phyloP scores from a whole-genome alignment of 352 stramenopile species.

The Phytophthora palmivora region DNA sequence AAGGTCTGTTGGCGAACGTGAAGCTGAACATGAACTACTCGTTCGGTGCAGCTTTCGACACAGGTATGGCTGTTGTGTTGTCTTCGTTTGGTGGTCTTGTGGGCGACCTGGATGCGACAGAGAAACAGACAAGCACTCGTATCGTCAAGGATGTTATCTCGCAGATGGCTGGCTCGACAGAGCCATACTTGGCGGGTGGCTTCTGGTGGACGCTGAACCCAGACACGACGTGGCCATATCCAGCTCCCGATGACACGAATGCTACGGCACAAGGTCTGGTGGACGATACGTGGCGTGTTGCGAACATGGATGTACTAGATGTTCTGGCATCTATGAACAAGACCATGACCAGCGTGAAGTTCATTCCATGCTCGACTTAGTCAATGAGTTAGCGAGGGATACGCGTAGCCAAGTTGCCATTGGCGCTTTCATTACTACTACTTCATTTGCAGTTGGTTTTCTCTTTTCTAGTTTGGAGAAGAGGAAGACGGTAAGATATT shows the following conservation, averaged over 20 bases:
- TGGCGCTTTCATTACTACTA: slow-evolving; percentile 39
- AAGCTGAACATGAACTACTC: slow-evolving; percentile 85
- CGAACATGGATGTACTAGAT: slow-evolving; percentile 74
- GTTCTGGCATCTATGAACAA: slow-evolving; percentile 71
- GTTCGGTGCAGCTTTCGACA: slow-evolving; percentile 70
- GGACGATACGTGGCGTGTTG: slow-evolving; percentile 75
- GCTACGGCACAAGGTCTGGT: slow-evolving; percentile 61
- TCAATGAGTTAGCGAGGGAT: slow-evolving; percentile 24
- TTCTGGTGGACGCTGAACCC: slow-evolving; percentile 88
- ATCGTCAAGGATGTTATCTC: slow-evolving; percentile 71
- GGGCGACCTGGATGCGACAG: slow-evolving; percentile 59
- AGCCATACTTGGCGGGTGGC: slow-evolving; percentile 64
- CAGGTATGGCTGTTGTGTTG: slow-evolving; percentile 69
- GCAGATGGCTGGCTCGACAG: slow-evolving; percentile 60
- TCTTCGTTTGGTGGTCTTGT: slow-evolving; percentile 87
- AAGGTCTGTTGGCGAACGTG: slow-evolving; percentile 67
- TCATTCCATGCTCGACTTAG: slow-evolving; percentile 67
- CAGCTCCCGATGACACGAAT: slow-evolving; percentile 69
- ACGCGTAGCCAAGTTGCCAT: slow-evolving; percentile 21
- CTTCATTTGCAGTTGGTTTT: slow-evolving; percentile 41
- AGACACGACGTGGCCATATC: slow-evolving; percentile 80
- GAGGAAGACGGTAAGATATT: slow-evolving; percentile 38
- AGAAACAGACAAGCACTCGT: slow-evolving; percentile 73
- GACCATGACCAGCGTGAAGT: slow-evolving; percentile 66
- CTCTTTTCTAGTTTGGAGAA: slow-evolving; percentile 25